Evolutionary conservation across 352 stramenopile genomes (phyloP).

Genomic region (Globisporangium mamillatum): DNA sequence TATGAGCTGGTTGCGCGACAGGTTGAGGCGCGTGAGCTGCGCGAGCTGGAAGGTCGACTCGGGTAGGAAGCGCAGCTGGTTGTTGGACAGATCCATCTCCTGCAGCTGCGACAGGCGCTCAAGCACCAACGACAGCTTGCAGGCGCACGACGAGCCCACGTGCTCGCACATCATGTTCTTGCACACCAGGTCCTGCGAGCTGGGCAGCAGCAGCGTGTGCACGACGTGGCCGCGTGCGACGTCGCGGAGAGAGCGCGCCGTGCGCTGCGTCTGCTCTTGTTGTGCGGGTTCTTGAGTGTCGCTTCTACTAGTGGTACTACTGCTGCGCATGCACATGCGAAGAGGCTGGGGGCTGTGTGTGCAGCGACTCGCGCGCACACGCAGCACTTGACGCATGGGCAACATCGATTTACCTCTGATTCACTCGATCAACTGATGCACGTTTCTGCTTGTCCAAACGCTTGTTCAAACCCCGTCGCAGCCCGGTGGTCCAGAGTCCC

Average conservation of each 20-base stretch:
- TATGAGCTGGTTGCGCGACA: constrained; percentile 66
- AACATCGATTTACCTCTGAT: not conserved
- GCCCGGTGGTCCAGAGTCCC: no score
- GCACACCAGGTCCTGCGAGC: constrained; percentile 87
- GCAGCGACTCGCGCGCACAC: not conserved
- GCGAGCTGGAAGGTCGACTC: constrained; percentile 73
- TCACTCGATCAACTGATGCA: not conserved
- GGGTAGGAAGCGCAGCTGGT: constrained; percentile 73
- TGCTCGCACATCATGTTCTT: constrained; percentile 92
- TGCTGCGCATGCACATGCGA: not conserved
- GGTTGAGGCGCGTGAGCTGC: constrained; percentile 50
- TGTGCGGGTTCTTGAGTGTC: not conserved
- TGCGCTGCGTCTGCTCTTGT: constrained; percentile 7
- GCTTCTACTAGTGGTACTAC: not conserved
- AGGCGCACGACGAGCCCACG: constrained; percentile 82
- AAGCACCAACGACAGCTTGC: constrained; percentile 74
- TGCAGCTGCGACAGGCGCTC: constrained; percentile 67
- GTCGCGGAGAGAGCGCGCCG: constrained; percentile 48
- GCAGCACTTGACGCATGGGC: not conserved
- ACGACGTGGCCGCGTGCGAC: constrained; percentile 59
- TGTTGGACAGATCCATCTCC: constrained; percentile 71
- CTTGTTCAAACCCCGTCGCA: no score
- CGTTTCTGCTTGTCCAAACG: not conserved
- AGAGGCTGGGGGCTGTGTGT: not conserved
- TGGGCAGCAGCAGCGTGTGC: constrained; percentile 59